These are phyloP conservation scores for Malassezia pachydermatis DNA, from an alignment of 1,284 basidiomycete genomes.

Conservation along the genomic window DNA sequence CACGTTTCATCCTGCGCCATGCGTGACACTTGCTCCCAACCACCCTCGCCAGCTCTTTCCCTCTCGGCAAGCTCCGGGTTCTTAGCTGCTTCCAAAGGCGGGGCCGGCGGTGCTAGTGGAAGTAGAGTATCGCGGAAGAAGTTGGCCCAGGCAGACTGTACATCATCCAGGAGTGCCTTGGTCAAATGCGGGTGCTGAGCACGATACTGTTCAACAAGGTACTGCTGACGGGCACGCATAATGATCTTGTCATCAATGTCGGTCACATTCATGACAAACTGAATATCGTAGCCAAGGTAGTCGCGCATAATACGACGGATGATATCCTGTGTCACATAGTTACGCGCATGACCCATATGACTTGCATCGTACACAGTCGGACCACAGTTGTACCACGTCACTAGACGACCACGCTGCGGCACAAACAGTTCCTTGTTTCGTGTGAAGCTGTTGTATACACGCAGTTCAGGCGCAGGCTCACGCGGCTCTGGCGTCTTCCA, in stretches of 20 bases:
- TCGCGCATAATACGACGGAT: constrained; percentile 83
- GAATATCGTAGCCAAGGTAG: constrained; percentile 93
- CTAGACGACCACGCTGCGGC: constrained; percentile 66
- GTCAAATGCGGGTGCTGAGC: constrained; percentile 28
- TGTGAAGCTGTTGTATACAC: constrained; percentile 89
- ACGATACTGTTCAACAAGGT: constrained; percentile 54
- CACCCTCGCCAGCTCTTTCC: constrained; percentile 32
- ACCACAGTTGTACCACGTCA: constrained; percentile 97
- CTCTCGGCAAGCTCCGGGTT: constrained; percentile 24
- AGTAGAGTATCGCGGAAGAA: constrained; percentile 37
- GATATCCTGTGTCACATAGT: constrained; percentile 96
- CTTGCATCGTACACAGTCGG: constrained; percentile 99
- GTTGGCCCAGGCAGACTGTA: constrained; percentile 35
- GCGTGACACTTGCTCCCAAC: constrained; percentile 35
- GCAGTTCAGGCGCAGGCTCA: constrained; percentile 53
- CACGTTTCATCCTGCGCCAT: constrained; percentile 28
- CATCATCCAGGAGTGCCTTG: constrained; percentile 24
- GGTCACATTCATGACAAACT: constrained; percentile 99
- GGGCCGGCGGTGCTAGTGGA: constrained; percentile 35
- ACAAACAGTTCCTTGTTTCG: constrained; percentile 69
- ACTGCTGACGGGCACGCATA: constrained; percentile 32
- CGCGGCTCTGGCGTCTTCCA: constrained; percentile 9
- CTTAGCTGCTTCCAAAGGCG: constrained; percentile 28
- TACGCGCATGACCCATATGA: constrained; percentile 97
- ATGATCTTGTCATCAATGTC: constrained; percentile 98